Evolutionary conservation across 768 basidiomycete genomes (phyloP).

Genomic region (Rhodocollybia butyracea): DNA sequence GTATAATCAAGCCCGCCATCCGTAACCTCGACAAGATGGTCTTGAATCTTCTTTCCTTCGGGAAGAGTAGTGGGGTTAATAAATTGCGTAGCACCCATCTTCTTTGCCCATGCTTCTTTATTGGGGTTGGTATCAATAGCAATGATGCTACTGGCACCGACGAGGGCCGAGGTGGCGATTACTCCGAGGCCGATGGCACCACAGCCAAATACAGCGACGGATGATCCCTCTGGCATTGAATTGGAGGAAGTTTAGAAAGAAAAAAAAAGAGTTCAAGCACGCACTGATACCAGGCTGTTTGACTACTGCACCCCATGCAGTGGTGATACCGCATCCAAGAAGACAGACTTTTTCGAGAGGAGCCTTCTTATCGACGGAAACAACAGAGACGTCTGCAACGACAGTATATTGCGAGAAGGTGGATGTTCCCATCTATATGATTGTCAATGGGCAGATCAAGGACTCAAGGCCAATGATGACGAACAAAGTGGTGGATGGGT

Average conservation of each 20-base stretch:
- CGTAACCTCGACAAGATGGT: conserved; percentile 86
- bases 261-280: conserved; percentile 23
- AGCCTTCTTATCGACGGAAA: conserved; percentile 80
- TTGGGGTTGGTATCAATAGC: conserved; percentile 86
- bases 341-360: conserved; percentile 97
- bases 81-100: conserved; percentile 96
- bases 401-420: conserved; percentile 99
- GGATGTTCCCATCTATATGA: conserved; percentile 88
- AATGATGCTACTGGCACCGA: conserved; percentile 86
- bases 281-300: conserved; percentile 86
- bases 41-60: conserved; percentile 83
- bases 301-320: conserved; percentile 95
- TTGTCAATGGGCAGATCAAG: background rate
- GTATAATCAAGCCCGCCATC: conserved; percentile 98
- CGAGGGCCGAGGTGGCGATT: conserved; percentile 72
- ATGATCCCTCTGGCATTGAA: conserved; percentile 61
- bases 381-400: conserved; percentile 95
- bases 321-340: conserved; percentile 94
- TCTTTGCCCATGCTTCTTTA: conserved; percentile 86
- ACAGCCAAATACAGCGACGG: conserved; percentile 93
- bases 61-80: conserved; percentile 75
- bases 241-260: conserved; percentile 1
- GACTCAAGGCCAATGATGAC: conserved; percentile 23
- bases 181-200: conserved; percentile 96
- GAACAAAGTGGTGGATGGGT: conserved; percentile 86